Conservation (phyloP, 345 rosid genomes). For the Erucastrum elatum region DNA sequence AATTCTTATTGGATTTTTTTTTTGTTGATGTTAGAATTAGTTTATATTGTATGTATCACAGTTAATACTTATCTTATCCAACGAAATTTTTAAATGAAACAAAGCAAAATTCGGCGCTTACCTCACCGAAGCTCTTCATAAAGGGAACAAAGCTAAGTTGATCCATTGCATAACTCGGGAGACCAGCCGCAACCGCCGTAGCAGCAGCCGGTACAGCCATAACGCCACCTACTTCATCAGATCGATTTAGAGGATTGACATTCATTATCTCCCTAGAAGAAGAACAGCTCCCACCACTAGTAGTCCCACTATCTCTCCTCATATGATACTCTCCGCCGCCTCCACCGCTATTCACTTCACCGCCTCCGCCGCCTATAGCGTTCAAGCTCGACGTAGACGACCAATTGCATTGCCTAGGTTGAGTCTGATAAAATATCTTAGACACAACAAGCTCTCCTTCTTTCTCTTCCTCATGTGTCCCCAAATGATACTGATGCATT, state of each 20-base stretch:
- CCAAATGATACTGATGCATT: constrained; percentile 98
- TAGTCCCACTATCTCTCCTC: constrained; percentile 51
- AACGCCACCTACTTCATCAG: constrained; percentile 31
- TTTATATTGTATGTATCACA: not conserved
- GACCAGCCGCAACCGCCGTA: constrained; percentile 52
- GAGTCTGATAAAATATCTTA: constrained; percentile 96
- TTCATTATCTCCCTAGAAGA: constrained; percentile 55
- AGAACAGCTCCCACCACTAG: constrained; percentile 72
- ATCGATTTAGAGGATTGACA: constrained; percentile 36
- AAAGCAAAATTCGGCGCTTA: constrained; percentile 27
- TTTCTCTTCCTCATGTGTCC: constrained; percentile 91
- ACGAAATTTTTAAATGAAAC: not conserved
- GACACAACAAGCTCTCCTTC: constrained; percentile 99
- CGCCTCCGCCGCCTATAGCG: constrained; percentile 50
- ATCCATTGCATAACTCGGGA: constrained; percentile 64
- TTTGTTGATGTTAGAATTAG: not conserved
- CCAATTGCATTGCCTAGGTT: constrained; percentile 96
- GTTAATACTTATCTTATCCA: not conserved
- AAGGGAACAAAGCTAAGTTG: constrained; percentile 64
- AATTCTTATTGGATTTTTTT: not conserved
- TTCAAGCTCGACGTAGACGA: constrained; percentile 47
- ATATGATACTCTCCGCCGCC: constrained; percentile 44
- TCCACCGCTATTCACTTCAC: constrained; percentile 41
- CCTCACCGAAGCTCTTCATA: constrained; percentile 87
- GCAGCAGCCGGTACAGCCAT: constrained; percentile 26